Conservation (phyloP, 257 asterid genomes). For the Nicotiana undulata region DNA sequence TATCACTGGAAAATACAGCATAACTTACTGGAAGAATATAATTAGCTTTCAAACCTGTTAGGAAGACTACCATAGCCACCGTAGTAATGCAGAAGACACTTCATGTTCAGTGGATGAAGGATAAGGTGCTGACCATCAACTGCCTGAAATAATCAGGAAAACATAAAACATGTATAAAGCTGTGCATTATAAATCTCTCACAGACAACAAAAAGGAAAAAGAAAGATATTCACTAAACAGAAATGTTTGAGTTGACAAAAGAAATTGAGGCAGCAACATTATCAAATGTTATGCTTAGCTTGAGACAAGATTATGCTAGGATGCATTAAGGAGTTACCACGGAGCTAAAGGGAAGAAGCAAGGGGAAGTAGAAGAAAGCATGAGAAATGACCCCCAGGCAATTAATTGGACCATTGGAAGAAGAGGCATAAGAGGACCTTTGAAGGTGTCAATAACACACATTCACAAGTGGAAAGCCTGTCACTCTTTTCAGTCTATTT, state of each 20-base stretch:
- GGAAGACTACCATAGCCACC: constrained; percentile 77
- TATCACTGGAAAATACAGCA: not conserved
- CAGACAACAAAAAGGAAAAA: not conserved
- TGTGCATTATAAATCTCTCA: not conserved
- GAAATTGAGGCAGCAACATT: not conserved
- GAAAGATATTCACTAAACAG: not conserved
- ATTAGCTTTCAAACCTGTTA: constrained; percentile 41
- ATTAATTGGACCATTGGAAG: not conserved
- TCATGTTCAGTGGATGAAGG: constrained; percentile 84
- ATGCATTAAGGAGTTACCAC: not conserved
- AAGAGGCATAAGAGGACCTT: not conserved
- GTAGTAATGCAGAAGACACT: constrained; percentile 82
- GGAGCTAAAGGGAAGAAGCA: not conserved
- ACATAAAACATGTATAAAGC: not conserved
- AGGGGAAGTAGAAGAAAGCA: not conserved
- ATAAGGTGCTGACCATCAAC: constrained; percentile 86
- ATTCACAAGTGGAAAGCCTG: not conserved
- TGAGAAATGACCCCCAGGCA: not conserved
- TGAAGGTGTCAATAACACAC: not conserved
- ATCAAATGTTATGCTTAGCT: not conserved
- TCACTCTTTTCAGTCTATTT: not conserved
- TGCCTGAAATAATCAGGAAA: constrained; percentile 39
- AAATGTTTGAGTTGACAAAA: not conserved
- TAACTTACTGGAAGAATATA: not conserved
- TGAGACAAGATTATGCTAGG: not conserved